These are phyloP conservation scores for Allium fistulosum DNA, from an alignment of 106 monocot genomes.

Conservation along the genomic window DNA sequence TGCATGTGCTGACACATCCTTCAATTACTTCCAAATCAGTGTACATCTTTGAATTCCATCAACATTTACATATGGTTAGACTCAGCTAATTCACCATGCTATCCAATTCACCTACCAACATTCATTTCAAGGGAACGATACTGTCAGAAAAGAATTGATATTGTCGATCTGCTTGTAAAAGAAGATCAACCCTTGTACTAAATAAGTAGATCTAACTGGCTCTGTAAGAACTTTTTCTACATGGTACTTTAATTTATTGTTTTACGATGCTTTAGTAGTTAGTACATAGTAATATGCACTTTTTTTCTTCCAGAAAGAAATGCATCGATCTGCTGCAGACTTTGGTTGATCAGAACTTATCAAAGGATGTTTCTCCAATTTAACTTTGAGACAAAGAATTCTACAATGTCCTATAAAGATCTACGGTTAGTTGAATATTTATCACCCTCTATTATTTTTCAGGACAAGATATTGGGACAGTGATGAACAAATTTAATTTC, in stretches of 20 bases:
- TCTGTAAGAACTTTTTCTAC: background rate
- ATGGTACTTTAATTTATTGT: background rate
- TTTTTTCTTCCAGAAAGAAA: background rate
- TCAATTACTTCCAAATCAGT: conserved; percentile 1
- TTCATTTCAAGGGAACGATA: background rate
- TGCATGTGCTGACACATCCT: background rate
- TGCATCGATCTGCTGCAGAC: background rate
- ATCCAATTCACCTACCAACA: background rate
- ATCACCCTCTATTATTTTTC: conserved; percentile 2
- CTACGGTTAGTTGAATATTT: background rate
- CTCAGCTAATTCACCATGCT: background rate
- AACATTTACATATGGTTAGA: background rate
- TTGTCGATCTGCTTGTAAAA: background rate
- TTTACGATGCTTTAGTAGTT: background rate
- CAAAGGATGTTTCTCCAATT: background rate
- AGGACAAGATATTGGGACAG: background rate
- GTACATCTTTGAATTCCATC: background rate
- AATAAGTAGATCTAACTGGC: background rate
- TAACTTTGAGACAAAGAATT: background rate
- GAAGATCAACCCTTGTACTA: background rate
- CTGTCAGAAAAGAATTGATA: background rate
- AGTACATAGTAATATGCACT: background rate
- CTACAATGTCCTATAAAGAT: background rate
- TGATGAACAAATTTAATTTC: background rate
- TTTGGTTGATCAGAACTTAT: background rate